Evolutionary conservation across 2,329 filamentous ascomycete species (phyloP), one percentile per base, ranked within the genome.

Genomic region (Teratosphaeria viscida): DNA sequence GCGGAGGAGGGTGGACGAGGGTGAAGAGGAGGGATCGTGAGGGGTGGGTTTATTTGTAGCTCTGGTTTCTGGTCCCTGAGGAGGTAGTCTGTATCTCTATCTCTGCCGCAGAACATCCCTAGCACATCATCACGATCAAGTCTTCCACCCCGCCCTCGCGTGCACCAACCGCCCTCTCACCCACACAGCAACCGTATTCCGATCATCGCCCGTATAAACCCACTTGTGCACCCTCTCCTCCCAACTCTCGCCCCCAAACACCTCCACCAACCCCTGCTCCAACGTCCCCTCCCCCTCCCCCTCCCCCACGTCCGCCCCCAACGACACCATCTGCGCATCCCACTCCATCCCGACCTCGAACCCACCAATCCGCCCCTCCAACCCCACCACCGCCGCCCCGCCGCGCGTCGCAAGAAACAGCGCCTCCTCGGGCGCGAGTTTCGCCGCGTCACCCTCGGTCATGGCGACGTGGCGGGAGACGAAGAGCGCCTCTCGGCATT

Each of bases 181-280:
- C 92, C 92, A 99, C 5, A 99, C 94, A 66, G 81, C 85, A 67
- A 81, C 81, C 2, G 91, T 92, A 73, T 97, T 97, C 66, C 92
- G 80, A 75, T 97, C 94, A 77, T 97, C 92, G 0, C 94, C 94
- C 65, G 84, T 88, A 75, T 89, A 99, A 62, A 97, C 79, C 94
- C 94, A 99, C 79, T 99, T 99, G 57, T 90, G 89, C 11, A 97
- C 76, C 69, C 79, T 84, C 68, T 97, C 90, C 47, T 87, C 84
- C 90, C 89, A 95, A n/a, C 71, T 83, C 80, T 97, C 92, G 83
- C 87, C 90, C 0, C 91, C 92, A 77, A 96, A 99, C 0, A 96
- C 73, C 73, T 96, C 91, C 0, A 96, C 90, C 54, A 86, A 85
- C 0, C 87, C 85, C 6, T 61, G 65, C 8, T 54, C 58, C 23